phyloP scores from a whole-genome alignment of 768 basidiomycete genomes.

The Omphalotus guepiniiformis region DNA sequence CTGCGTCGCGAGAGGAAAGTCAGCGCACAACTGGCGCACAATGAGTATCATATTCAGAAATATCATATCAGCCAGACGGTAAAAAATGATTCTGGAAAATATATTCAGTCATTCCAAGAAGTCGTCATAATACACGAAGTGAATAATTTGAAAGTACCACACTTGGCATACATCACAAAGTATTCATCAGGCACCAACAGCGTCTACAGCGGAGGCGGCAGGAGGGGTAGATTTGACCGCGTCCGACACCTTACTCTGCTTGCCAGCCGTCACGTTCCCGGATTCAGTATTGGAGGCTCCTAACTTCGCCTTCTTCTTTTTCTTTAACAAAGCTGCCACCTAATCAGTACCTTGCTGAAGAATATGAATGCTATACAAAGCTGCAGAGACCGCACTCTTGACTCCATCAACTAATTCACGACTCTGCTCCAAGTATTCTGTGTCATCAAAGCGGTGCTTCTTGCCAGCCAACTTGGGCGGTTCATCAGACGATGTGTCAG shows the following conservation, averaged over 20 bases:
- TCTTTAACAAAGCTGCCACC: slow-evolving; percentile 63
- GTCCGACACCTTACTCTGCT: slow-evolving; percentile 3
- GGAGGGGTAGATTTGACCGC: slow-evolving; percentile 1
- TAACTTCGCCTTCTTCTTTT: slow-evolving; percentile 69
- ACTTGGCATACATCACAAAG: too few species aligned
- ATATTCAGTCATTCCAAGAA: too few species aligned
- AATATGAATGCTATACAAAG: slow-evolving; percentile 39
- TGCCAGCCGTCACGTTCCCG: slow-evolving; percentile 15
- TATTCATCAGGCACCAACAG: slow-evolving; percentile 10
- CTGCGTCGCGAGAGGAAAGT: too few species aligned
- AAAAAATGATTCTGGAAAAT: too few species aligned
- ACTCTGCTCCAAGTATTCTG: slow-evolving; percentile 88
- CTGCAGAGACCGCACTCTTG: slow-evolving; percentile 83
- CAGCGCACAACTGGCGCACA: too few species aligned
- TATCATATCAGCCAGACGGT: too few species aligned
- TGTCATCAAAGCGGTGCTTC: slow-evolving; percentile 91
- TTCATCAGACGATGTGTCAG: slow-evolving; percentile 30
- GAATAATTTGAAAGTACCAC: too few species aligned
- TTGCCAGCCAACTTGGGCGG: slow-evolving; percentile 56
- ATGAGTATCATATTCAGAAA: too few species aligned
- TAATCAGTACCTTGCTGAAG: slow-evolving; percentile 10
- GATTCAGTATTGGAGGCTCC: slow-evolving; percentile 24
- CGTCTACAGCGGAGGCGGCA: slow-evolving; percentile 5
- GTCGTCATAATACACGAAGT: too few species aligned
- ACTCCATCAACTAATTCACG: slow-evolving; percentile 88